These are phyloP conservation scores for Exsudoporus frostii DNA, from an alignment of 768 basidiomycete genomes.

Conservation along the genomic window DNA sequence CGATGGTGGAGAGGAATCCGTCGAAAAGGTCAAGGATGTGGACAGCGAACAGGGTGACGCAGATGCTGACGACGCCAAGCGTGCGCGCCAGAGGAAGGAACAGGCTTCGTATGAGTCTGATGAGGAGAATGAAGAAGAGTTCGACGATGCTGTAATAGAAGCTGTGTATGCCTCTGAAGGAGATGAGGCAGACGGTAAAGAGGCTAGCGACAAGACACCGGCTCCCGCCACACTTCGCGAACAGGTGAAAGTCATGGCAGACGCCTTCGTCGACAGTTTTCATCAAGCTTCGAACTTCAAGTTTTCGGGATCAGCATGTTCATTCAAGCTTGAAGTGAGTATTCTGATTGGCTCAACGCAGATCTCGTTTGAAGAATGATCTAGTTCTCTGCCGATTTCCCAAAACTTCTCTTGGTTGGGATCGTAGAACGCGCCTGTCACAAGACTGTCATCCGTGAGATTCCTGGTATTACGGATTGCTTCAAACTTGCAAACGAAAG, in stretches of 20 bases:
- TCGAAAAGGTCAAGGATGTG: constrained; percentile 52
- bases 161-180: constrained; percentile 54
- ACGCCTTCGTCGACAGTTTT: constrained; percentile 55
- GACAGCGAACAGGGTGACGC: constrained; percentile 78
- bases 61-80: constrained; percentile 79
- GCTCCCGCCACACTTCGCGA: constrained; percentile 35
- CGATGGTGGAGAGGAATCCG: constrained; percentile 49
- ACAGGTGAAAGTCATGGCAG: constrained; percentile 42
- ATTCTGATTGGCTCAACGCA: neutral
- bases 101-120: constrained; percentile 70
- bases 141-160: constrained; percentile 57
- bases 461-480: constrained; percentile 84
- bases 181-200: constrained; percentile 35
- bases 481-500: constrained; percentile 60
- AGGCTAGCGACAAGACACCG: constrained; percentile 19
- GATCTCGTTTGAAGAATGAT: neutral
- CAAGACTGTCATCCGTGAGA: constrained; percentile 83
- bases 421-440: constrained; percentile 87
- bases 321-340: constrained; percentile 81
- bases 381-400: constrained; percentile 86
- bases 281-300: constrained; percentile 68
- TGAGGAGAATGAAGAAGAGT: constrained; percentile 45
- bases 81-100: constrained; percentile 65
- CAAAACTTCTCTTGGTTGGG: constrained; percentile 91
- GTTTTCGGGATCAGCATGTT: constrained; percentile 65